Percentiles rank a stretch among this genome's conserved stretches.
Conservation (phyloP, 2,329 filamentous ascomycete species). For the Fusarium miscanthi region DNA sequence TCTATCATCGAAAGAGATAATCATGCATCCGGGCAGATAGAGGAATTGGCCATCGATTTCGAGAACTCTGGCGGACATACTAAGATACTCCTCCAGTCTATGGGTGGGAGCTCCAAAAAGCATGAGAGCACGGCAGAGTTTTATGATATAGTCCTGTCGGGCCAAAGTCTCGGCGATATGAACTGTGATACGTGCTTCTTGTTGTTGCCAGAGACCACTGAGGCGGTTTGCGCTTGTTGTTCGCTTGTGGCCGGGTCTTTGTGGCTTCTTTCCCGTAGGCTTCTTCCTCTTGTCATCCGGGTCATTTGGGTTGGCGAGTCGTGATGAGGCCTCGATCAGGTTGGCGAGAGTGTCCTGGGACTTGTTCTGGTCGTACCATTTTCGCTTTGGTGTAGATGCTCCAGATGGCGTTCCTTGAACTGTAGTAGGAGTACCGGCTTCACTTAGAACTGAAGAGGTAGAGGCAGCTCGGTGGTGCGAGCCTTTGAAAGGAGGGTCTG, state of each 20-base stretch:
- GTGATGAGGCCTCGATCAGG: constrained; percentile 59
- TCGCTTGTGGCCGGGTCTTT: constrained; percentile 50
- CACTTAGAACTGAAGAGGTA: constrained; percentile 44
- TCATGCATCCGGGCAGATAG: constrained; percentile 92
- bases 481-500: constrained; percentile 42
- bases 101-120: constrained; percentile 89
- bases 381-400: constrained; percentile 56
- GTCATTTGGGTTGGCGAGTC: constrained; percentile 52
- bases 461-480: constrained; percentile 42
- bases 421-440: constrained; percentile 49
- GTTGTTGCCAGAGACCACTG: constrained; percentile 55
- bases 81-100: constrained; percentile 88
- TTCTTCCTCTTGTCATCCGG: constrained; percentile 27
- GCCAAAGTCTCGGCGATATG: constrained; percentile 75
- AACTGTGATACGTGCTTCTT: constrained; percentile 59
- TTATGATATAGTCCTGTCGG: constrained; percentile 84
- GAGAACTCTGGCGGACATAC: constrained; percentile 83
- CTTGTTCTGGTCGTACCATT: constrained; percentile 62
- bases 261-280: constrained; percentile 47
- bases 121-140: constrained; percentile 87
- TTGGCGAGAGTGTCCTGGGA: constrained; percentile 60
- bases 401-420: constrained; percentile 53
- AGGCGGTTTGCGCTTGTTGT: constrained; percentile 51
- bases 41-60: constrained; percentile 90
- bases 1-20: constrained; percentile 85